Evolutionary conservation across 2,329 filamentous ascomycete species (phyloP).

Genomic region (Penicillium psychrosexuale): DNA sequence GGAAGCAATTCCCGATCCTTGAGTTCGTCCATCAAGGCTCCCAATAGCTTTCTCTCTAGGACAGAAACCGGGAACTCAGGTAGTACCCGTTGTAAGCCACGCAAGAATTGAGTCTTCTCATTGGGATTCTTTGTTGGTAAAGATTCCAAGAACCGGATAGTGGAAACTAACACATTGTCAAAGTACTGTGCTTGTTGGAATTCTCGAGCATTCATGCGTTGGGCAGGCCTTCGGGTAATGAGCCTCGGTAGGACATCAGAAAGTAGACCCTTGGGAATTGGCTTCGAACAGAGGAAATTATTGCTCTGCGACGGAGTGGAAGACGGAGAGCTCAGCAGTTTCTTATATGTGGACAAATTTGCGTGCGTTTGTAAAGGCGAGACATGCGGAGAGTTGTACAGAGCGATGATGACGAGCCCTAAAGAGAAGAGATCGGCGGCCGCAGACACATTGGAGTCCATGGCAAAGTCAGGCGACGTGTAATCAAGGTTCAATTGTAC

Average conservation of each 20-base stretch:
- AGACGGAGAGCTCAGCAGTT: slow-evolving; percentile 73
- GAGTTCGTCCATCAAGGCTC: slow-evolving; percentile 83
- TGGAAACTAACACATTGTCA: slow-evolving; percentile 93
- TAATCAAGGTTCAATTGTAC: slow-evolving; percentile 93
- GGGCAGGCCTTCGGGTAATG: slow-evolving; percentile 81
- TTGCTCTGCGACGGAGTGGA: slow-evolving; percentile 76
- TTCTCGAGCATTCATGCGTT: slow-evolving; percentile 80
- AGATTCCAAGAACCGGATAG: slow-evolving; percentile 88
- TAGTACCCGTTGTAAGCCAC: slow-evolving; percentile 80
- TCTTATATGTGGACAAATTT: slow-evolving; percentile 80
- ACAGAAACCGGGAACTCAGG: slow-evolving; percentile 91
- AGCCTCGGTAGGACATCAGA: slow-evolving; percentile 75
- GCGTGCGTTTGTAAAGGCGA: slow-evolving; percentile 82
- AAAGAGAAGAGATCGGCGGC: slow-evolving; percentile 92
- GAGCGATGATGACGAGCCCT: slow-evolving; percentile 78
- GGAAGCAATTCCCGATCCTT: slow-evolving; percentile 87
- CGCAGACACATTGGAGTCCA: slow-evolving; percentile 82
- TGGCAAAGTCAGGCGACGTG: slow-evolving; percentile 87
- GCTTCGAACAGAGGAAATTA: slow-evolving; percentile 75
- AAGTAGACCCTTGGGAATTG: slow-evolving; percentile 75
- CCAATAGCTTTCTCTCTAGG: slow-evolving; percentile 89
- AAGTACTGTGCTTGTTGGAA: slow-evolving; percentile 97
- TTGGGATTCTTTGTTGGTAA: slow-evolving; percentile 87
- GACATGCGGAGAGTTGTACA: slow-evolving; percentile 91
- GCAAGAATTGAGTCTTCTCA: slow-evolving; percentile 89